Evolutionary conservation across 164 flowering plant species (phyloP).

Genomic region (Piper longum): DNA sequence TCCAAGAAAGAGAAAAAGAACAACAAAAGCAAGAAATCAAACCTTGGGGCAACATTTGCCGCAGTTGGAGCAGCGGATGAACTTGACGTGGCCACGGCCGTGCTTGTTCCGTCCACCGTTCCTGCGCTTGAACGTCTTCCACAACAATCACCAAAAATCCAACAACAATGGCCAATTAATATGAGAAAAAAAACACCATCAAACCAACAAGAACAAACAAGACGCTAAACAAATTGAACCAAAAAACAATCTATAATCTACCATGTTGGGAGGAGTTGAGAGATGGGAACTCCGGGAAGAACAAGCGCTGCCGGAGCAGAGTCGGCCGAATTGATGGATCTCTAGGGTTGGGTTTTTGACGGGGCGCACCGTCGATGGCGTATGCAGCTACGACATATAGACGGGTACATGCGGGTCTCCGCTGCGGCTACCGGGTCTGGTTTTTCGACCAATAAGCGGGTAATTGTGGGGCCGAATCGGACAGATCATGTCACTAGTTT

Average conservation of each 20-base stretch:
- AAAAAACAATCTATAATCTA: not conserved
- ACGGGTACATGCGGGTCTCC: no score
- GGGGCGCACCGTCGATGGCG: not conserved
- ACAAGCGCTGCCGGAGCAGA: not conserved
- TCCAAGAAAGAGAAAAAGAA: not conserved
- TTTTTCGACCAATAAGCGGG: no score
- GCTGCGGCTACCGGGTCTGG: no score
- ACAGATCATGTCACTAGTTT: no score
- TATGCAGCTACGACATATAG: no score
- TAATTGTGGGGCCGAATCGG: no score
- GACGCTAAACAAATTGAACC: no score
- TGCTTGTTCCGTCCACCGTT: conserved; percentile 94
- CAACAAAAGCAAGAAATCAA: not conserved
- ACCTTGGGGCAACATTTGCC: conserved; percentile 98
- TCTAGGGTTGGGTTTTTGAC: not conserved
- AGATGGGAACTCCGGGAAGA: not conserved
- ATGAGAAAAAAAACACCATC: no score
- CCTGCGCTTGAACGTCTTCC: conserved; percentile 81
- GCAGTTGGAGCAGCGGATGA: conserved; percentile 87
- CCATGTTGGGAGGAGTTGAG: not conserved
- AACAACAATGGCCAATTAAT: not conserved
- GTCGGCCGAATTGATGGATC: not conserved
- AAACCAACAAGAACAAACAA: no score
- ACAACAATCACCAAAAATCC: not conserved
- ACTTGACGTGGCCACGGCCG: conserved; percentile 79